Evolutionary conservation across 2,329 filamentous ascomycete species (phyloP), one percentile per base, ranked within the genome.

Genomic region (Fusarium sarcochroum): DNA sequence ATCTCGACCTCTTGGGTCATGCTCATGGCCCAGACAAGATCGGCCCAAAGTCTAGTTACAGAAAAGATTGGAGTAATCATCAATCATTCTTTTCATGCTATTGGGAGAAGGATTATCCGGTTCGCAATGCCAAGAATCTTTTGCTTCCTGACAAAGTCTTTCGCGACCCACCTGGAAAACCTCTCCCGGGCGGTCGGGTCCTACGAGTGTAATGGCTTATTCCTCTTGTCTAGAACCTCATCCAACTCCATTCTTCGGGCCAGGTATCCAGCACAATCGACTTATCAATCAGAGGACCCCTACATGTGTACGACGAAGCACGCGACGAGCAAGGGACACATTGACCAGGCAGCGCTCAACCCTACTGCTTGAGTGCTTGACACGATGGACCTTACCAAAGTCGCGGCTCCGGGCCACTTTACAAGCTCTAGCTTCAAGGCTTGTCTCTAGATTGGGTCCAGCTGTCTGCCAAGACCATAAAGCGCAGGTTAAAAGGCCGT

Each of bases 281-380:
- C 38, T n/a, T 35, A 44, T 44, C 21, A 42, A 35, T 30, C 37
- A 34, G 5, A n/a, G 17, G 34, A 52, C 21, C 46, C 53, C 57
- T 35, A 50, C 53, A 50, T 50, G 41, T 32, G 38, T 21, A 41
- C 45, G 45, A 59, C 47, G 27, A 14, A 47, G 40, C 23, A 62
- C 5, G 34, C 27, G 14, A 53, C 27, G 9, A 45, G 15, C 25
- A n/a, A 11, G 25, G 40, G 34, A 20, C 4, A 45, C 14, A 34
- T 40, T 38, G 25, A 11, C n/a, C 20, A 46, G 32, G 23, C 40
- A 53, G 27, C 27, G 25, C 27, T 53, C 50, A 25, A 35, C 25
- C 10, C 20, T 30, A 15, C 30, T 25, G n/a, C n/a, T n/a, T n/a
- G n/a, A n/a, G n/a, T 23, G 1, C 9, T 47, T 13, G 20, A 35